Conservation (phyloP, 2,329 filamentous ascomycete species). For the Cytospora mali region DNA sequence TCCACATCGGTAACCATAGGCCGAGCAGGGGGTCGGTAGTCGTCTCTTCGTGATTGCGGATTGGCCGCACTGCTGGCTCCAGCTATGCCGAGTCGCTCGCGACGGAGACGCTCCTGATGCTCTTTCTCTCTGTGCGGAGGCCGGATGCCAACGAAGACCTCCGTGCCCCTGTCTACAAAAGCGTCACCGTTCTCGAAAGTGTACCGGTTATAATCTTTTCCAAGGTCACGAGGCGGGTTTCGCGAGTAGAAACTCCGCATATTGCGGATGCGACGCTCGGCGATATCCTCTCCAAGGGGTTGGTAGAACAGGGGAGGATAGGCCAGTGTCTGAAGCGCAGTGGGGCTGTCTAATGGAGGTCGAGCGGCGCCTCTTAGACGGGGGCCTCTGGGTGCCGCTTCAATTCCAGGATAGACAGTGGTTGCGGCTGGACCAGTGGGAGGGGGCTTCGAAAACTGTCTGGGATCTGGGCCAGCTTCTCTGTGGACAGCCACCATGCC, state of each 20-base stretch:
- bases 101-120: constrained; percentile 32
- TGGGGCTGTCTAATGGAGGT: constrained; percentile 27
- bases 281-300: constrained; percentile 67
- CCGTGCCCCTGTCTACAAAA: constrained; percentile 73
- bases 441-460: constrained; percentile 27
- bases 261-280: constrained; percentile 63
- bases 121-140: constrained; percentile 58
- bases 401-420: constrained; percentile 31
- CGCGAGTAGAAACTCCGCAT: constrained; percentile 45
- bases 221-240: constrained; percentile 45
- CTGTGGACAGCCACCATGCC: constrained; percentile 60
- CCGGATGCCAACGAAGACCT: constrained; percentile 67
- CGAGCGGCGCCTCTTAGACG: constrained; percentile 32
- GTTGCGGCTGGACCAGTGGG: constrained; percentile 28
- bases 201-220: constrained; percentile 66
- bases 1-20: constrained; percentile 21
- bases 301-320: constrained; percentile 49
- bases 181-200: constrained; percentile 68
- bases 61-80: constrained; percentile 16
- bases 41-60: constrained; percentile 19
- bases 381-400: constrained; percentile 35
- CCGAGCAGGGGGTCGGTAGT: constrained; percentile 20
- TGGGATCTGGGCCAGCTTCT: constrained; percentile 44
- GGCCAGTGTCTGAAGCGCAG: constrained; percentile 33
- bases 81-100: constrained; percentile 21